Base-by-base conservation (phyloP, 371 early-diverging fungal species). In the Nosema granulosis region DNA sequence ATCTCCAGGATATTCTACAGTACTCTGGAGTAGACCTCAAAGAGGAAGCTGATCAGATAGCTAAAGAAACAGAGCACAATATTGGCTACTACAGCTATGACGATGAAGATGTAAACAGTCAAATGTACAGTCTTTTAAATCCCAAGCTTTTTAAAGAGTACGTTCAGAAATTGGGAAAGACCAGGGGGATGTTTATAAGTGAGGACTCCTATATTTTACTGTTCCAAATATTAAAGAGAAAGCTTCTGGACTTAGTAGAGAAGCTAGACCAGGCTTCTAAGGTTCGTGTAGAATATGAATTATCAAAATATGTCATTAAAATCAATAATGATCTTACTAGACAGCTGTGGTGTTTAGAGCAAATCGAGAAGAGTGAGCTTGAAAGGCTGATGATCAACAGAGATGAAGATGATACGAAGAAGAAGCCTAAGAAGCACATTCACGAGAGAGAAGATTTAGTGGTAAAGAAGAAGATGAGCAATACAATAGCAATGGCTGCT, bases 371-470 rank as follows among this genome's bases (percentile, higher is more conserved):
- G 62, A 72, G 59, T 0, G 81, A 83, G 56, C 58, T 78, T 61
- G 85, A 85, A 32, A 83, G 81, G 66, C 75, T 83, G 29, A 77
- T 68, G 13, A 70, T 80, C 26, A 77, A 82, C 28, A 79, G 71
- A 76, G 79, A 72, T 26, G 84, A 83, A 56, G 82, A 81, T 37
- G 76, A 82, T 57, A 35, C 68, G 50, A 83, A 80, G 56, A 86
- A 83, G 58, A 82, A 79, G 65, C 73, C 77, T 52, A 79, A 80
- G 72, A 85, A 79, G 61, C 59, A 59, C 11, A 77, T 84, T 24
- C 83, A 86, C 68, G 87, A 86, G 51, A 75, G 87, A 70, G 87
- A 86, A 68, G 87, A 86, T 71, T 61, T 86, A 22, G 59, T 83
- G 11, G 84, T 86, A 62, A 86, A 86, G 70, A 86, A 85, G 37